phyloP scores from a whole-genome alignment of 305 asterid species.

The Euphrasia arctica region DNA sequence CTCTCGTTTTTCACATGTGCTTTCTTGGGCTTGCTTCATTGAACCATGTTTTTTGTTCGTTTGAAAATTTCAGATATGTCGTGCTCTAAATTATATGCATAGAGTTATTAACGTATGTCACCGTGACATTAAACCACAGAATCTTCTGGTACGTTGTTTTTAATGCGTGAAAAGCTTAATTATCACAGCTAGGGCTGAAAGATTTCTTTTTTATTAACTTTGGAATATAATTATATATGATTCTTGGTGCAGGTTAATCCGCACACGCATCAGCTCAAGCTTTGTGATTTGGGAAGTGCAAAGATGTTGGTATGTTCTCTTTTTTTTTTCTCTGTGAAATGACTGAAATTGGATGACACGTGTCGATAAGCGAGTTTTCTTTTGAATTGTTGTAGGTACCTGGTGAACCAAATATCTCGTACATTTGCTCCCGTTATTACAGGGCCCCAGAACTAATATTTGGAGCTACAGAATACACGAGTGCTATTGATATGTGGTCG shows the following conservation, averaged over 20 bases:
- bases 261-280: constrained; percentile 74
- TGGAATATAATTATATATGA: background rate
- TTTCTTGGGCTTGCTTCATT: background rate
- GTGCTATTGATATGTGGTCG: constrained; percentile 97
- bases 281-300: constrained; percentile 96
- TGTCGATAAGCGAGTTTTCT: constrained; percentile 4
- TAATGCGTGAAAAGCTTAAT: no score
- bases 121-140: constrained; percentile 92
- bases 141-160: constrained; percentile 57
- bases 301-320: constrained; percentile 71
- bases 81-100: constrained; percentile 80
- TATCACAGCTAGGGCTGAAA: no score
- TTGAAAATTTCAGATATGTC: constrained; percentile 58
- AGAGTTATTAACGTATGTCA: constrained; percentile 76
- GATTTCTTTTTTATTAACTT: background rate
- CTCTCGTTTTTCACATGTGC: background rate
- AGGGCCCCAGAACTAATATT: constrained; percentile 96
- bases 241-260: constrained; percentile 65
- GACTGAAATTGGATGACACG: background rate
- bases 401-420: constrained; percentile 92
- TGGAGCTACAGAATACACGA: constrained; percentile 92
- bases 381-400: constrained; percentile 48
- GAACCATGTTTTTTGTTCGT: constrained; percentile 3
- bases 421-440: constrained; percentile 95
- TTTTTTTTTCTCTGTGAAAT: background rate